These are phyloP conservation scores for Leucocoprinus leucothites DNA, from an alignment of 768 basidiomycete genomes.

Conservation along the genomic window DNA sequence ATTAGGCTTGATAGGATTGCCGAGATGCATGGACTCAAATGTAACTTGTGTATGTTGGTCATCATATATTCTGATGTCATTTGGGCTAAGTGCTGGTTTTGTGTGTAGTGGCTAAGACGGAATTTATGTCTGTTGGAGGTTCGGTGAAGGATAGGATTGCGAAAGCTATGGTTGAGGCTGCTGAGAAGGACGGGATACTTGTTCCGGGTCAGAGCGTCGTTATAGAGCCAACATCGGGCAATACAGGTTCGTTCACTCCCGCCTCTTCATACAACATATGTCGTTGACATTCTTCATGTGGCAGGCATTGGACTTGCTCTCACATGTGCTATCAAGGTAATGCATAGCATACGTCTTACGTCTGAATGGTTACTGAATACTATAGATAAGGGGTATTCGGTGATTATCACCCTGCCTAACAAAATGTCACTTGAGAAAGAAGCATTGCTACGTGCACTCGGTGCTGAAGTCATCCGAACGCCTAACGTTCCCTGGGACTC, in stretches of 20 bases:
- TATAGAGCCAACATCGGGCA: conserved; percentile 94
- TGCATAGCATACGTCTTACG: conserved; percentile 3
- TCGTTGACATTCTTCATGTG: neutral
- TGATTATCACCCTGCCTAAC: conserved; percentile 87
- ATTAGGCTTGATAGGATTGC: conserved; percentile 83
- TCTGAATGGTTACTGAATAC: conserved; percentile 62
- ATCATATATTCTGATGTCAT: neutral
- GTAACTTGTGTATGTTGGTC: conserved; percentile 75
- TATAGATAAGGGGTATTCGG: conserved; percentile 86
- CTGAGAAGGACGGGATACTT: conserved; percentile 83
- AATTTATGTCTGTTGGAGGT: conserved; percentile 88
- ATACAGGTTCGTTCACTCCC: conserved; percentile 65
- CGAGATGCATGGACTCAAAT: conserved; percentile 68
- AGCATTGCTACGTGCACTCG: conserved; percentile 84
- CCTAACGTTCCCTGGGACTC: conserved; percentile 91
- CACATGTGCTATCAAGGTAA: conserved; percentile 91
- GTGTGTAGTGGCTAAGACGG: conserved; percentile 79
- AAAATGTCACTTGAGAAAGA: conserved; percentile 98
- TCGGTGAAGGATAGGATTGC: conserved; percentile 97
- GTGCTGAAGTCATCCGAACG: conserved; percentile 93
- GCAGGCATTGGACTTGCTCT: conserved; percentile 95
- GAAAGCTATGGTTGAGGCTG: conserved; percentile 94
- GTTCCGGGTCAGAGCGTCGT: conserved; percentile 86
- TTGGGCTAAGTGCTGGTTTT: conserved; percentile 5
- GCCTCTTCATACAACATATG: neutral